These are phyloP conservation scores for Aspergillus fumigatus DNA, from an alignment of 2,329 filamentous ascomycete species.

Conservation along the genomic window DNA sequence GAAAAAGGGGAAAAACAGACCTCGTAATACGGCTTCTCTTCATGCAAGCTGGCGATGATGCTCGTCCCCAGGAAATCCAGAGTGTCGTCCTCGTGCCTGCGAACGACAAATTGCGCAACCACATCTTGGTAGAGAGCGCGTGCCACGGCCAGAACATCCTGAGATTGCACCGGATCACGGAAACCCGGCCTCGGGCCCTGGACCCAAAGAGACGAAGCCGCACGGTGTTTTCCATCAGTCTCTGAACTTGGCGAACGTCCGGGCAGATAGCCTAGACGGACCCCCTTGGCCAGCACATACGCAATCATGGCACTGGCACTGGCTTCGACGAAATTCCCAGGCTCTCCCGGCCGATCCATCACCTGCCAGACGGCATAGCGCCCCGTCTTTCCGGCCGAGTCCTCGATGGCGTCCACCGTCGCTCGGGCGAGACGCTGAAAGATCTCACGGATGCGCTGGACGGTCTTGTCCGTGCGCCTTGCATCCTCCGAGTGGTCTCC, in stretches of 20 bases:
- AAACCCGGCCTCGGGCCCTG: not conserved
- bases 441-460: not conserved
- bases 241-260: not conserved
- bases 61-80: conserved; percentile 1
- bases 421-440: not conserved
- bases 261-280: not conserved
- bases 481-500: not conserved
- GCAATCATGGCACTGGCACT: not conserved
- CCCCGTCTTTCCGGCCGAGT: not conserved
- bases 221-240: not conserved
- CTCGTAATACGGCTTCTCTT: not conserved
- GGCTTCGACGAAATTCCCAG: not conserved
- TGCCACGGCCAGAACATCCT: not conserved
- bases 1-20: not conserved
- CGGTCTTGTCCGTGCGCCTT: not conserved
- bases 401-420: not conserved
- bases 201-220: not conserved
- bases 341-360: not conserved
- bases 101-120: not conserved
- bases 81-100: not conserved
- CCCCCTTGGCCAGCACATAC: not conserved
- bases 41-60: not conserved
- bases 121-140: not conserved
- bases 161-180: not conserved
- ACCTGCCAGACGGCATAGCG: conserved; percentile 1